phyloP scores from a whole-genome alignment of 331 rosid genomes.

The Telfairia occidentalis region DNA sequence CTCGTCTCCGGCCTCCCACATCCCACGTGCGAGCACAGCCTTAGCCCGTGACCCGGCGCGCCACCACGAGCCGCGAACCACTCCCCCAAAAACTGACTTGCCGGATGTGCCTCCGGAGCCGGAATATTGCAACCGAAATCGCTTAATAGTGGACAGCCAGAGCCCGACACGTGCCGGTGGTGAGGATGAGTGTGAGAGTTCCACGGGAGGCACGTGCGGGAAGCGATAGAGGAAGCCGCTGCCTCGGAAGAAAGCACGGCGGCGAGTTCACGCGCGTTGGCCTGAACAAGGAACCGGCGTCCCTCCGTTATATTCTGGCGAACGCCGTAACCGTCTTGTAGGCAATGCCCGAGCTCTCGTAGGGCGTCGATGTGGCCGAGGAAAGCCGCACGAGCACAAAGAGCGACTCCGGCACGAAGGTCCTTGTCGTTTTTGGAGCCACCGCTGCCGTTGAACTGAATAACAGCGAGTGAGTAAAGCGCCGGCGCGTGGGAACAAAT shows the following conservation, averaged over 20 bases:
- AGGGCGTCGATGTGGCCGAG: conserved; percentile 89
- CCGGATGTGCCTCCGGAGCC: conserved; percentile 67
- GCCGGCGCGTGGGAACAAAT: conserved; percentile 84
- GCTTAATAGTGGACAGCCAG: conserved; percentile 64
- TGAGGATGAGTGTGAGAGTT: conserved; percentile 19
- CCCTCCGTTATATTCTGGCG: conserved; percentile 82
- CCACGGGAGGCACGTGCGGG: conserved; percentile 34
- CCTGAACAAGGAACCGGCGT: conserved; percentile 71
- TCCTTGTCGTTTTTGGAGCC: conserved; percentile 89
- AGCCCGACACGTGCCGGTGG: conserved; percentile 23
- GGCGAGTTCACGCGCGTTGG: conserved; percentile 86
- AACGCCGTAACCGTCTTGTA: conserved; percentile 94
- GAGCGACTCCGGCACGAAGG: conserved; percentile 85
- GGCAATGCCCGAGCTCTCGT: conserved; percentile 90
- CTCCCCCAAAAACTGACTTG: conserved; percentile 54
- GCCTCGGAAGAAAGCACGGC: conserved; percentile 38
- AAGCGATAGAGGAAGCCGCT: conserved; percentile 9
- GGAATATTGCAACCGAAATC: conserved; percentile 96
- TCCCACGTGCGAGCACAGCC: conserved; percentile 74
- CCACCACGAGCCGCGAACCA: conserved; percentile 44
- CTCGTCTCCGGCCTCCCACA: conserved; percentile 90
- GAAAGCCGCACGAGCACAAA: conserved; percentile 91
- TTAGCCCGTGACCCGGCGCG: conserved; percentile 38
- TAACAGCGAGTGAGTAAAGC: conserved; percentile 72
- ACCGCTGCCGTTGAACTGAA: conserved; percentile 97